Evolutionary conservation across 805 yeast genomes (phyloP).

Genomic region (Zygosaccharomyces gambellarensis): DNA sequence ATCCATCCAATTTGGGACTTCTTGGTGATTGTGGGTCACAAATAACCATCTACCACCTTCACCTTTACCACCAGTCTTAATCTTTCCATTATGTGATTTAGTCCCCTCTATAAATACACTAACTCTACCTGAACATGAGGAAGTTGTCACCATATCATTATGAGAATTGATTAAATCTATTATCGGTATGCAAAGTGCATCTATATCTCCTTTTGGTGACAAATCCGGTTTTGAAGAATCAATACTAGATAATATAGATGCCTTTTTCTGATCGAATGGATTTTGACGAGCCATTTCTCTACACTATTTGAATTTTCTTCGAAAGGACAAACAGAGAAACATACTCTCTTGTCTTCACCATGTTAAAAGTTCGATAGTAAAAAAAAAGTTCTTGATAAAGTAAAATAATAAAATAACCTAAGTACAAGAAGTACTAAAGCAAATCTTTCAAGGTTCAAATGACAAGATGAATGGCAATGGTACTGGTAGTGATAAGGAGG

Average conservation of each 20-base stretch:
- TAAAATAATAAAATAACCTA: neutral
- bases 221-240: constrained; percentile 46
- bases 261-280: constrained; percentile 66
- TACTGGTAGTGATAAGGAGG: constrained; percentile 23
- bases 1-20: constrained; percentile 48
- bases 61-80: constrained; percentile 75
- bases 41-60: constrained; percentile 80
- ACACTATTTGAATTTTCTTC: neutral
- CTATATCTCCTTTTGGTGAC: constrained; percentile 90
- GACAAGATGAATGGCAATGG: constrained; percentile 3
- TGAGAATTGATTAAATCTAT: constrained; percentile 62
- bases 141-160: constrained; percentile 72
- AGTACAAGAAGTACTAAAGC: neutral
- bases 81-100: constrained; percentile 35
- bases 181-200: constrained; percentile 65
- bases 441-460: neutral
- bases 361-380: neutral
- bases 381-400: neutral
- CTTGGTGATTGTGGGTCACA: constrained; percentile 60
- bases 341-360: neutral
- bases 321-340: neutral
- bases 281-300: constrained; percentile 32
- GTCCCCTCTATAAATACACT: constrained; percentile 76
- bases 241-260: constrained; percentile 49
- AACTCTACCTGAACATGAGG: constrained; percentile 84